These are phyloP conservation scores for Auriscalpium vulgare DNA, from an alignment of 768 basidiomycete genomes.

Conservation along the genomic window DNA sequence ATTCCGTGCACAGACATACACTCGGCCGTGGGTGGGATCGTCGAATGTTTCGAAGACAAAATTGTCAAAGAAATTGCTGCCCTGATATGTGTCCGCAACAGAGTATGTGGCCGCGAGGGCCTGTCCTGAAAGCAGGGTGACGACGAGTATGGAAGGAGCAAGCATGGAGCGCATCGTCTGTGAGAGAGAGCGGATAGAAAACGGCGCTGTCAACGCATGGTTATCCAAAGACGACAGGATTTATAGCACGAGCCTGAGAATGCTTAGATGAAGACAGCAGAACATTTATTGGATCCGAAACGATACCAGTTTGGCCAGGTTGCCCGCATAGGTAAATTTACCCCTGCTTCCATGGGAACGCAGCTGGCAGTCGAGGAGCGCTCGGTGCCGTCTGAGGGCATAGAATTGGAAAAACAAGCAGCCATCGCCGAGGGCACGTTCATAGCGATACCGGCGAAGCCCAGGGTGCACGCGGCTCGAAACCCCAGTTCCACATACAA, in stretches of 20 bases:
- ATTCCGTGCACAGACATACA: constrained; percentile 32
- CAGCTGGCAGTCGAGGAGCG: too few relatives aligned
- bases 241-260: not conserved
- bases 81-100: constrained; percentile 36
- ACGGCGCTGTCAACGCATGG: not conserved
- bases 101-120: constrained; percentile 39
- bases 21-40: constrained; percentile 62
- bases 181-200: not conserved
- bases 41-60: constrained; percentile 42
- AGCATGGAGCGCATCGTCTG: not conserved
- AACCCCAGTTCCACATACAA: too few relatives aligned
- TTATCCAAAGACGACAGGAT: not conserved
- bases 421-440: too few relatives aligned
- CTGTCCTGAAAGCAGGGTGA: constrained; percentile 23
- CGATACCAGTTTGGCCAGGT: too few relatives aligned
- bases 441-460: too few relatives aligned
- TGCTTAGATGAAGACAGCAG: too few relatives aligned
- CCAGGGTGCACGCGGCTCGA: too few relatives aligned
- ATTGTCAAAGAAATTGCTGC: constrained; percentile 39
- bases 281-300: too few relatives aligned
- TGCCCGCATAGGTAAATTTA: too few relatives aligned
- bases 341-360: too few relatives aligned
- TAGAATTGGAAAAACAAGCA: too few relatives aligned
- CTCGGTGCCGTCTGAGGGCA: too few relatives aligned
- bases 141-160: not conserved